Percentiles rank a stretch among this genome's conserved stretches.
Evolutionary conservation across 2,329 filamentous ascomycete genomes (phyloP).

Genomic region (Talaromyces sp.): DNA sequence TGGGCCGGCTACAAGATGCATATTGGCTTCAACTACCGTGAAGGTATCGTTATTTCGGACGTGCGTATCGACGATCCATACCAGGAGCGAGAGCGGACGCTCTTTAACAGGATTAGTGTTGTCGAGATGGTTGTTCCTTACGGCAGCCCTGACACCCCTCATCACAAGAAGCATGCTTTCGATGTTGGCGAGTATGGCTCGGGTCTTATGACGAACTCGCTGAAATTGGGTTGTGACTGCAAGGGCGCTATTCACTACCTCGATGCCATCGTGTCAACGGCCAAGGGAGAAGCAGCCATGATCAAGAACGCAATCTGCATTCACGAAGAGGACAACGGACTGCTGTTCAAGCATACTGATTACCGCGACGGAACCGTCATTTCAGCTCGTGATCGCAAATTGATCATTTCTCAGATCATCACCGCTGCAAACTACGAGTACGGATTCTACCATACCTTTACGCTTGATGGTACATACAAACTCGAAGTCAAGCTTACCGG

Average conservation of each 20-base stretch:
- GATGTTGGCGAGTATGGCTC: conserved; percentile 47
- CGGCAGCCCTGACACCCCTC: conserved; percentile 47
- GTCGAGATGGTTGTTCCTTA: conserved; percentile 92
- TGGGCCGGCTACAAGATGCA: conserved; percentile 96
- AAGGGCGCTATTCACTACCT: conserved; percentile 90
- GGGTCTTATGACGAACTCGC: conserved; percentile 48
- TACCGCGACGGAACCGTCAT: conserved; percentile 85
- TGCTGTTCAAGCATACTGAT: conserved; percentile 93
- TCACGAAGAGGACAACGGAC: conserved; percentile 87
- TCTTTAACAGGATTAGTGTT: conserved; percentile 81
- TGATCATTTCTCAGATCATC: conserved; percentile 87
- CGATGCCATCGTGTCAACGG: conserved; percentile 78
- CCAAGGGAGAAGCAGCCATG: conserved; percentile 66
- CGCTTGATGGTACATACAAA: conserved; percentile 88
- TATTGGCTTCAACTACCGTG: conserved; percentile 90
- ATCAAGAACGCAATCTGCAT: conserved; percentile 96
- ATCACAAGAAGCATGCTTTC: conserved; percentile 48
- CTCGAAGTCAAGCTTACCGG: conserved; percentile 88
- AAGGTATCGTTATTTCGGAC: conserved; percentile 86
- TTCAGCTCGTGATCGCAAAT: conserved; percentile 79
- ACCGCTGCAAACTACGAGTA: conserved; percentile 97
- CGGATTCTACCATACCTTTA: conserved; percentile 81
- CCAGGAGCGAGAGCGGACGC: conserved; percentile 47
- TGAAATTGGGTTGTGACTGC: conserved; percentile 56
- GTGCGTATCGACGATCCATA: conserved; percentile 71